Base-by-base conservation (phyloP, 768 basidiomycete species). In the Trametes coccinea region DNA sequence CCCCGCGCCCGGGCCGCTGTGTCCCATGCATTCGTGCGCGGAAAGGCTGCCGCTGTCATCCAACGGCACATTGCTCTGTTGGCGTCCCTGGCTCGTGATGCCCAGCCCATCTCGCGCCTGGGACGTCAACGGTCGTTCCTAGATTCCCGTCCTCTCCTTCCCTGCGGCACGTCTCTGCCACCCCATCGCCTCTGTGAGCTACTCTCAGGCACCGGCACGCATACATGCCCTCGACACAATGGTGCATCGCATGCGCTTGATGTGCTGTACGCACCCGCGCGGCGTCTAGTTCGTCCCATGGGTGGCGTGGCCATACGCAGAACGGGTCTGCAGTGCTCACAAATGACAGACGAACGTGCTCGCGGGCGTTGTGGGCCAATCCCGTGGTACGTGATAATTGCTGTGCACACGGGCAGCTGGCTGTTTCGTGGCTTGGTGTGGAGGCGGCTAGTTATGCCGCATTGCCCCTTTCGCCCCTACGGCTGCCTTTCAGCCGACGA, bases 261-360 rank as follows among this genome's bases (percentile, higher is more conserved):
- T 2, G 9, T 46, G 10, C 27, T 47, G 22, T 22, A 22, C 27
- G 46, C 5, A 5, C 46, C 27, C 17, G 17, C 27, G 46, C 27
- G 46, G 17, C 27, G 22, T 47, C 46, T 22, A 39, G 39, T 47
- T 22, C 22, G 22, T 22, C 22, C 22, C 22, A 22, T 22, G 22
- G 22, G 22, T 22, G 22, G 22, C 22, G 22, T 22, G 22, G 22
- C 22, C 22, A 22, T 22, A 22, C 22, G 22, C 22, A 22, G 22
- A 22, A 22, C 22, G 22, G 22, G 22, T 22, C 22, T 22, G 22
- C 22, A 14, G 55, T 31, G 17, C 29, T 44, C 47, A 39, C 44
- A 31, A 5, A 14, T 56, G 62, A 59, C 62, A 63, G 62, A 63
- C 62, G 62, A 63, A 63, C 62, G 62, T 63, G 62, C 61, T 39